Conservation (phyloP, 2,329 filamentous ascomycete genomes). For the Cladophialophora yegresii region DNA sequence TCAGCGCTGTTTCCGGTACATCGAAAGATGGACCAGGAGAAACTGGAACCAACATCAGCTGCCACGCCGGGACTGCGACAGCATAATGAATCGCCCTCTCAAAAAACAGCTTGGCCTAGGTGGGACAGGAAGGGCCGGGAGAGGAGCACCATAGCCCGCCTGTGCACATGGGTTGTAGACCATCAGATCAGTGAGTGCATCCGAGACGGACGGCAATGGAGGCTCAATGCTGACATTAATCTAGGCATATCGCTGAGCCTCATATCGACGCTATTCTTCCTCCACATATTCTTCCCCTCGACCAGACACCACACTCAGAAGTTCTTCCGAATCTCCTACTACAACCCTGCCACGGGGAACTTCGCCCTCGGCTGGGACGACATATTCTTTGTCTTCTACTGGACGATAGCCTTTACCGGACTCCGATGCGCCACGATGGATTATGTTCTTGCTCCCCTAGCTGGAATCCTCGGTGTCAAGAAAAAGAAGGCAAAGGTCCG, state of each 20-base stretch:
- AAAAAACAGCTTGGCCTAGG: slow-evolving; percentile 37
- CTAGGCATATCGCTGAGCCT: slow-evolving; percentile 83
- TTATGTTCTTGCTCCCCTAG: slow-evolving; percentile 78
- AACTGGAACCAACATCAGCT: slow-evolving; percentile 19
- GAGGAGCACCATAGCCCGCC: slow-evolving; percentile 34
- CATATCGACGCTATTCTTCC: slow-evolving; percentile 76
- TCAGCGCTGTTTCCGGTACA: slow-evolving; percentile 5
- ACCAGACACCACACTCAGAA: slow-evolving; percentile 77
- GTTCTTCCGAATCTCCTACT: slow-evolving; percentile 86
- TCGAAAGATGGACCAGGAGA: slow-evolving; percentile 28
- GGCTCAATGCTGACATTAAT: slow-evolving; percentile 7
- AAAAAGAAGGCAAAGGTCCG: slow-evolving; percentile 73
- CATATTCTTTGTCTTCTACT: slow-evolving; percentile 72
- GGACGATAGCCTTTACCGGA: slow-evolving; percentile 82
- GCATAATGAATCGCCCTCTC: slow-evolving; percentile 35
- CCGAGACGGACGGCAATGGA: neutral
- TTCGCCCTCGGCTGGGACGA: slow-evolving; percentile 82
- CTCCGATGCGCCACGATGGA: slow-evolving; percentile 84
- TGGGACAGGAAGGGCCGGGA: slow-evolving; percentile 36
- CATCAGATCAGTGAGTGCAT: slow-evolving; percentile 37
- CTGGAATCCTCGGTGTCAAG: slow-evolving; percentile 69
- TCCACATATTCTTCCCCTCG: slow-evolving; percentile 79
- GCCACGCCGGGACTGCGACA: slow-evolving; percentile 19
- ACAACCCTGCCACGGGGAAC: slow-evolving; percentile 65
- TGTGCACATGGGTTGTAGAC: slow-evolving; percentile 37